These are phyloP conservation scores for Exophiala sp. DNA, from an alignment of 2,329 filamentous ascomycete species.

Conservation along the genomic window DNA sequence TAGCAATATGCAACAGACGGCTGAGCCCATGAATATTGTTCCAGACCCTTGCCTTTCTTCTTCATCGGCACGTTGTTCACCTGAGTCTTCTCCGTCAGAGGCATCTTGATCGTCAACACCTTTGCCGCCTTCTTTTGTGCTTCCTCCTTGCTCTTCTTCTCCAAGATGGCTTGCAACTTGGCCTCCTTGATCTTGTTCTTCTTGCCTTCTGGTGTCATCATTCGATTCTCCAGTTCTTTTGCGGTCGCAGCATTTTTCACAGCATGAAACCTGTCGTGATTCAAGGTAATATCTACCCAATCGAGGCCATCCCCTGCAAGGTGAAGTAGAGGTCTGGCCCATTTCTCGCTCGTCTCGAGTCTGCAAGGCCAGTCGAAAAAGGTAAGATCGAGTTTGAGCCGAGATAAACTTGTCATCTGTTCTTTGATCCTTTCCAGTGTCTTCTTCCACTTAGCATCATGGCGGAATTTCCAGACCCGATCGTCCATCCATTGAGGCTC, in stretches of 20 bases:
- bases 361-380: slow-evolving; percentile 27
- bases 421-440: slow-evolving; percentile 15
- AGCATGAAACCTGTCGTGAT: slow-evolving; percentile 22
- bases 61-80: slow-evolving; percentile 5
- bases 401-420: slow-evolving; percentile 16
- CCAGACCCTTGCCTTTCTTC: slow-evolving; percentile 22
- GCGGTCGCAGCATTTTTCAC: slow-evolving; percentile 7
- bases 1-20: slow-evolving; percentile 15
- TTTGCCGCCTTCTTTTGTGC: slow-evolving; percentile 15
- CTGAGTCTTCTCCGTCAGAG: slow-evolving; percentile 2
- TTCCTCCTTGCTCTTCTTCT: slow-evolving; percentile 18
- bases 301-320: slow-evolving; percentile 20
- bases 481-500: slow-evolving; percentile 24
- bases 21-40: slow-evolving; percentile 15
- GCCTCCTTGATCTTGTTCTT: slow-evolving; percentile 16
- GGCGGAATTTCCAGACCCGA: slow-evolving; percentile 21
- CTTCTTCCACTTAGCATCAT: slow-evolving; percentile 25
- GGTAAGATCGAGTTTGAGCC: slow-evolving; percentile 20
- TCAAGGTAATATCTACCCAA: slow-evolving; percentile 17
- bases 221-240: slow-evolving; percentile 21
- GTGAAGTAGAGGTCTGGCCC: slow-evolving; percentile 19
- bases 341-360: slow-evolving; percentile 17
- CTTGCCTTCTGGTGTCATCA: slow-evolving; percentile 26
- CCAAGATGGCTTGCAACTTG: slow-evolving; percentile 9
- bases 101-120: slow-evolving; percentile 27